Percentiles rank a stretch among this genome's conserved stretches.
These are phyloP conservation scores for Fusarium xylarioides DNA, from an alignment of 2,329 filamentous ascomycete genomes.

Conservation along the genomic window DNA sequence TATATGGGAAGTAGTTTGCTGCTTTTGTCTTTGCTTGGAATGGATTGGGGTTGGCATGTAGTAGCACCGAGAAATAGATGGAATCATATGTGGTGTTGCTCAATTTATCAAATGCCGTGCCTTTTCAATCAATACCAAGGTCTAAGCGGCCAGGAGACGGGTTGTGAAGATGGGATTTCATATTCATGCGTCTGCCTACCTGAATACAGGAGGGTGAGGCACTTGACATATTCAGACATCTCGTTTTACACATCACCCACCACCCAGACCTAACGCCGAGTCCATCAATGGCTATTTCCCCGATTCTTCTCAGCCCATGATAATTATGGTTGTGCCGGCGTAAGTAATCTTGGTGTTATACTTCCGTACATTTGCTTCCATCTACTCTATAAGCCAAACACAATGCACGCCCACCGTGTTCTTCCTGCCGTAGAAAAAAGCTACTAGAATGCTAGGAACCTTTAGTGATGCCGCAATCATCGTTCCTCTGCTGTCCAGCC, in stretches of 20 bases:
- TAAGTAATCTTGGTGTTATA: not conserved
- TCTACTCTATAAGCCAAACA: conserved; percentile 9
- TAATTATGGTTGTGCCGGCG: not conserved
- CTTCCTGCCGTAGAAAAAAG: not conserved
- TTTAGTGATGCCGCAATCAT: conserved; percentile 12
- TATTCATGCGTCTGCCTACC: conserved; percentile 5
- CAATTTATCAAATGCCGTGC: no score
- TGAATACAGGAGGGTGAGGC: not conserved
- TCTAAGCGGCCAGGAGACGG: not conserved
- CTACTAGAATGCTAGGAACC: not conserved
- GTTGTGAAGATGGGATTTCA: conserved; percentile 10
- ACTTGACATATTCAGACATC: conserved; percentile 4
- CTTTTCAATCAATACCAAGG: not conserved
- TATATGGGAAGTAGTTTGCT: no score
- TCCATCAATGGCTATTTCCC: not conserved
- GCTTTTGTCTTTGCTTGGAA: no score
- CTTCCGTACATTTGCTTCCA: not conserved
- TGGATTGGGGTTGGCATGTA: no score
- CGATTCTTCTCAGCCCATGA: not conserved
- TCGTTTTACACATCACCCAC: conserved; percentile 16
- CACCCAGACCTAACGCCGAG: conserved; percentile 17
- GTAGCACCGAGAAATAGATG: no score
- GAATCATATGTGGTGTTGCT: no score
- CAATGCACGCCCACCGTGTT: not conserved
- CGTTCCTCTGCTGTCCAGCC: conserved; percentile 35